Percentiles rank a stretch among this genome's conserved stretches.
phyloP scores from a whole-genome alignment of 2,329 filamentous ascomycete genomes.

The Ophiocordyceps australis region DNA sequence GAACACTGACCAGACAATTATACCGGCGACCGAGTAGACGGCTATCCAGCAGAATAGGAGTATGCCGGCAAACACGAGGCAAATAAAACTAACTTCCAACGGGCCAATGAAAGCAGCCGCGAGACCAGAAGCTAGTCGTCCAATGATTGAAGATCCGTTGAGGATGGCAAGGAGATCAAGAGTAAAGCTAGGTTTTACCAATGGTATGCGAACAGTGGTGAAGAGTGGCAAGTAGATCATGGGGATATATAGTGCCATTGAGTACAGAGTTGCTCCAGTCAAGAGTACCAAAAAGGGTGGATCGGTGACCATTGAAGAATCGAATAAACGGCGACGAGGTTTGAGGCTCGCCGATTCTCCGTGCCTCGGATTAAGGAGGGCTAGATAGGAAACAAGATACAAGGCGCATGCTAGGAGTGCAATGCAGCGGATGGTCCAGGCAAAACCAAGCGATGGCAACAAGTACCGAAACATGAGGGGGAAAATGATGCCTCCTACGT shows the following conservation, averaged over 20 bases:
- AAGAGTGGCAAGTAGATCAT: slow-evolving; percentile 1
- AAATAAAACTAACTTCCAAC: not conserved
- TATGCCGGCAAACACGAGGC: not conserved
- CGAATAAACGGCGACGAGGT: slow-evolving; percentile 1
- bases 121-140: not conserved
- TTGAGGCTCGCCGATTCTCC: not conserved
- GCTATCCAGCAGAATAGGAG: not conserved
- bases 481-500: slow-evolving; percentile 42
- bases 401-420: slow-evolving; percentile 31
- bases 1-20: not conserved
- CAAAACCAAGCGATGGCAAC: slow-evolving; percentile 36
- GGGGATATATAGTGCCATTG: slow-evolving; percentile 1
- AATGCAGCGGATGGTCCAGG: slow-evolving; percentile 37
- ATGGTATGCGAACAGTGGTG: not conserved
- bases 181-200: not conserved
- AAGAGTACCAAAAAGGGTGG: not conserved
- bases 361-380: not conserved
- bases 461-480: slow-evolving; percentile 30
- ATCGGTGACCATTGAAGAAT: not conserved
- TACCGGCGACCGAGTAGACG: slow-evolving; percentile 1
- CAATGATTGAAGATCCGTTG: not conserved
- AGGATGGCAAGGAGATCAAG: not conserved
- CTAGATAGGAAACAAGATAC: not conserved
- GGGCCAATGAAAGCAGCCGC: not conserved
- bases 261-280: not conserved